A percentile compares a stretch with the other conserved stretches of the same genome.
Evolutionary conservation across 2,329 filamentous ascomycete species (phyloP).

Genomic region (Seiridium cupressi): DNA sequence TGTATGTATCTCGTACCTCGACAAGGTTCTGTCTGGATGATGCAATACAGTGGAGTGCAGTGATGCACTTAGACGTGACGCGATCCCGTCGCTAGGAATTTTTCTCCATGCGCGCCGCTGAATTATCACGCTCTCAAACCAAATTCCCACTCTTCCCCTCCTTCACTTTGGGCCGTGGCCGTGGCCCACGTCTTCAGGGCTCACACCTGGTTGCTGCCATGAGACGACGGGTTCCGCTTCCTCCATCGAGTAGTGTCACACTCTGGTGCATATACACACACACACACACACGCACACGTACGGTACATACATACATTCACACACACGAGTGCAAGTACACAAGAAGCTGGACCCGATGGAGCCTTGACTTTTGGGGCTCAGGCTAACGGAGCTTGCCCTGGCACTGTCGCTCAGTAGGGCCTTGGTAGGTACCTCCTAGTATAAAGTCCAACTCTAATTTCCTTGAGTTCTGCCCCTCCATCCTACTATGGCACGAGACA

Average conservation of each 20-base stretch:
- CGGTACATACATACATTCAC: neutral
- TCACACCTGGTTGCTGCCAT: neutral
- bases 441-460: conserved; percentile 39
- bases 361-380: neutral
- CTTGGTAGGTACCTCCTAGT: conserved; percentile 15
- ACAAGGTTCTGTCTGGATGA: neutral
- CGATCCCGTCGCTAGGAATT: neutral
- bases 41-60: conserved; percentile 7
- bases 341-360: neutral
- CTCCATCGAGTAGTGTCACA: conserved; percentile 1
- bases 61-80: neutral
- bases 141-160: neutral
- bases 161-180: neutral
- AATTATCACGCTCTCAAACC: neutral
- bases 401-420: neutral
- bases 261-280: neutral
- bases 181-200: neutral
- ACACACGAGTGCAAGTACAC: too few relatives aligned
- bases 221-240: too few relatives aligned
- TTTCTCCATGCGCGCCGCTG: neutral
- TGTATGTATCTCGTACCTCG: neutral
- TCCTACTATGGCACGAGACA: conserved; percentile 40
- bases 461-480: conserved; percentile 29
- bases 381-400: conserved; percentile 3
- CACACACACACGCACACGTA: neutral